A percentile compares a stretch with the other conserved stretches of the same genome.
phyloP scores from a whole-genome alignment of 345 rosid genomes.

The Turritis glabra region DNA sequence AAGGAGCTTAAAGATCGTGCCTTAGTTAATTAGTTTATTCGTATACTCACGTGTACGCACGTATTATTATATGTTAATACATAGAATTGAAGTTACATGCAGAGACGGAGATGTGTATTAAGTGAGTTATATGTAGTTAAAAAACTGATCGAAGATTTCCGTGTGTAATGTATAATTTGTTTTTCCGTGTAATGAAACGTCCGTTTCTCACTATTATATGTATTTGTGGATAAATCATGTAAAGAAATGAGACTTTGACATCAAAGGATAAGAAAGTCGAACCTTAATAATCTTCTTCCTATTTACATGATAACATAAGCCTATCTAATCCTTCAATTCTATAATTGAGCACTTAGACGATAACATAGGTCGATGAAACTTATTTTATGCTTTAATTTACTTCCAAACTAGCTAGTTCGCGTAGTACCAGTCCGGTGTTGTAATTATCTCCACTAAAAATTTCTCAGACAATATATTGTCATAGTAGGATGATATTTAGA shows the following conservation, averaged over 20 bases:
- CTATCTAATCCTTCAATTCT: background rate
- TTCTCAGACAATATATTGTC: background rate
- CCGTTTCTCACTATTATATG: background rate
- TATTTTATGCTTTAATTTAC: background rate
- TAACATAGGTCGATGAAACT: background rate
- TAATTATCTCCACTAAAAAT: background rate
- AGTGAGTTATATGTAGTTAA: background rate
- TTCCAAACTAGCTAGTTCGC: background rate
- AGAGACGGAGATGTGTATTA: slow-evolving; percentile 2
- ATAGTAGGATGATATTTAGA: background rate
- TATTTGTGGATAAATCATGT: slow-evolving; percentile 6
- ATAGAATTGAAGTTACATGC: background rate
- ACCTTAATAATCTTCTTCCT: background rate
- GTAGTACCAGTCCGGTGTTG: background rate
- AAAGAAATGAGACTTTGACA: background rate
- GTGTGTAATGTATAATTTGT: background rate
- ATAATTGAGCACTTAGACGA: background rate
- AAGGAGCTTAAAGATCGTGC: slow-evolving; percentile 44
- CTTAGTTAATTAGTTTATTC: slow-evolving; percentile 29
- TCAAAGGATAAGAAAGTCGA: background rate
- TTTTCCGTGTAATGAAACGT: background rate
- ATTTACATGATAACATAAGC: background rate
- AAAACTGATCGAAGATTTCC: slow-evolving; percentile 4
- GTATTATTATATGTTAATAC: slow-evolving; percentile 14
- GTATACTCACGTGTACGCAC: background rate